These are phyloP conservation scores for Alternaria triticina DNA, from an alignment of 2,329 filamentous ascomycete genomes.

Conservation along the genomic window DNA sequence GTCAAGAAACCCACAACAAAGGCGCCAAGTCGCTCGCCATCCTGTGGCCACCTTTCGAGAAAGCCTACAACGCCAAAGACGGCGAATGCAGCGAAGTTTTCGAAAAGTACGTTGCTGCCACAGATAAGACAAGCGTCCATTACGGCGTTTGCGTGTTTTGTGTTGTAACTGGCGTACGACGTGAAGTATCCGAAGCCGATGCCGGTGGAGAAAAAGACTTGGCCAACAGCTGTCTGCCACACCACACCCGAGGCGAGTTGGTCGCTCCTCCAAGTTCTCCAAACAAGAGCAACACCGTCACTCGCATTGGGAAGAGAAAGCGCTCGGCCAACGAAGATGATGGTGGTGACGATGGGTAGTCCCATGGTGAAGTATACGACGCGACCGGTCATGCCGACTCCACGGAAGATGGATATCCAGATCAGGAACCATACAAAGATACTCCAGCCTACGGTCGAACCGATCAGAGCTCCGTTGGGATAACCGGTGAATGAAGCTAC, in stretches of 20 bases:
- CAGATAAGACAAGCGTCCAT: constrained; percentile 65
- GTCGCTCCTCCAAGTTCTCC: constrained; percentile 57
- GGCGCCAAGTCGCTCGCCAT: constrained; percentile 57
- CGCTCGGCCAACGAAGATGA: constrained; percentile 62
- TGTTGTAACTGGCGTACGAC: constrained; percentile 64
- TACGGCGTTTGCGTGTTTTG: constrained; percentile 63
- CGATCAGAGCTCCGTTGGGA: constrained; percentile 55
- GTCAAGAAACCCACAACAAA: constrained; percentile 67
- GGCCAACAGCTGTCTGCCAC: constrained; percentile 66
- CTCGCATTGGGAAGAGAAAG: constrained; percentile 62
- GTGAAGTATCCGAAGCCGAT: constrained; percentile 65
- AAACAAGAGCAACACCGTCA: constrained; percentile 59
- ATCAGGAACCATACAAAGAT: constrained; percentile 66
- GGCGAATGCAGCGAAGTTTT: constrained; percentile 59
- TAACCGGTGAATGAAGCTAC: constrained; percentile 58
- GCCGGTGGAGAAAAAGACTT: constrained; percentile 66
- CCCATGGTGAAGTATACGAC: constrained; percentile 70
- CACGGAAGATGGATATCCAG: constrained; percentile 66
- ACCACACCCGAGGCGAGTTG: constrained; percentile 59
- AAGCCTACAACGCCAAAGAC: constrained; percentile 65
- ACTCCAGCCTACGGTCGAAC: constrained; percentile 65
- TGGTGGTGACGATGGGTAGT: constrained; percentile 62
- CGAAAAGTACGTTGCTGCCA: constrained; percentile 62
- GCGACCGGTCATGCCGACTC: constrained; percentile 63
- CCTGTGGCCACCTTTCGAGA: constrained; percentile 50